Conservation (phyloP, 257 asterid species). For the Coffea eugenioides region DNA sequence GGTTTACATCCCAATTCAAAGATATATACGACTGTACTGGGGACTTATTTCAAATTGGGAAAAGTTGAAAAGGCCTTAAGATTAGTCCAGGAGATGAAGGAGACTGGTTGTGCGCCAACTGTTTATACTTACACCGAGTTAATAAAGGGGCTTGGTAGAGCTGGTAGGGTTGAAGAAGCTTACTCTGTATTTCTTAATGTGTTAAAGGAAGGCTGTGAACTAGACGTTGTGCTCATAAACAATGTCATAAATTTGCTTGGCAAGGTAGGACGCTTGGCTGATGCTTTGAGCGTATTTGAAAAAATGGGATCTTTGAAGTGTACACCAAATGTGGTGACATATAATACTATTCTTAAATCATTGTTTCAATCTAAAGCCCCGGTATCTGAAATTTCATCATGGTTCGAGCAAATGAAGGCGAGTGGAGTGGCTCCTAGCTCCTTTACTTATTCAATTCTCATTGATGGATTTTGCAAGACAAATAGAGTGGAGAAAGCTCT, state of each 20-base stretch:
- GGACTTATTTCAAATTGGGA: slow-evolving; percentile 60
- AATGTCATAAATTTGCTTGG: slow-evolving; percentile 76
- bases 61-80: slow-evolving; percentile 58
- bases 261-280: slow-evolving; percentile 55
- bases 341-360: slow-evolving; percentile 75
- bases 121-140: slow-evolving; percentile 85
- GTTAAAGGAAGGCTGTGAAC: slow-evolving; percentile 72
- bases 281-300: slow-evolving; percentile 67
- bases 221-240: slow-evolving; percentile 76
- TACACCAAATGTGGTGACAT: slow-evolving; percentile 76
- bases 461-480: slow-evolving; percentile 84
- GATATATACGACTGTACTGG: slow-evolving; percentile 69
- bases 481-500: slow-evolving; percentile 71
- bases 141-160: slow-evolving; percentile 73
- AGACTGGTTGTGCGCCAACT: slow-evolving; percentile 55
- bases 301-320: slow-evolving; percentile 75
- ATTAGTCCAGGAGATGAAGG: slow-evolving; percentile 71
- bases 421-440: slow-evolving; percentile 64
- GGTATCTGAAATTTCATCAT: slow-evolving; percentile 44
- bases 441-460: slow-evolving; percentile 79
- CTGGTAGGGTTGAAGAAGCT: slow-evolving; percentile 74
- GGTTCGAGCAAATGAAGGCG: slow-evolving; percentile 72
- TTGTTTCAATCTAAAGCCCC: slow-evolving; percentile 70
- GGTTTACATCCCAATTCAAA: slow-evolving; percentile 74
- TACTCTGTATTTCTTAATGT: slow-evolving; percentile 57